phyloP scores from a whole-genome alignment of 805 yeast species.

The Hanseniaspora vineae region DNA sequence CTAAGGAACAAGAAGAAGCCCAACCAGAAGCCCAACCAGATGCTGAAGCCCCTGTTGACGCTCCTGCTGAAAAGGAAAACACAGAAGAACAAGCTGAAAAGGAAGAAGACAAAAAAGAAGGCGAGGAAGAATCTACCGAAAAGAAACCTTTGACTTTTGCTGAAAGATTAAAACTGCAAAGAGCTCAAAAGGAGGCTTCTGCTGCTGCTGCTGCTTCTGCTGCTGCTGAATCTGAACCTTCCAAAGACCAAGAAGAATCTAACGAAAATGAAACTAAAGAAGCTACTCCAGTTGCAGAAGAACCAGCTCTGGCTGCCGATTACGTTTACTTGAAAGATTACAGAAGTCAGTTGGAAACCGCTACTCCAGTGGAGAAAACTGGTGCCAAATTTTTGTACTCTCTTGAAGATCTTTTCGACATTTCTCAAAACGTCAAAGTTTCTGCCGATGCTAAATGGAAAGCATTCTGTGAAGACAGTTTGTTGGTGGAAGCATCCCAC shows the following conservation, averaged over 20 bases:
- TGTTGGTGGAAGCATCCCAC: neutral
- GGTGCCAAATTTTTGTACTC: neutral
- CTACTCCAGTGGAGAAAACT: neutral
- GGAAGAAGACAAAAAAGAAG: constrained; percentile 9
- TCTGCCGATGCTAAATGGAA: neutral
- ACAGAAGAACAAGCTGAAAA: neutral
- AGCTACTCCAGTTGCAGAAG: constrained; percentile 3
- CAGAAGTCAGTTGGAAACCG: neutral
- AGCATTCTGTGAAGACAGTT: neutral
- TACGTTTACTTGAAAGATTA: constrained; percentile 3
- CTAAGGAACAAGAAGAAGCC: too few relatives aligned
- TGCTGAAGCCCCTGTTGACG: too few relatives aligned
- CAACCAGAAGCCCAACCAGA: too few relatives aligned
- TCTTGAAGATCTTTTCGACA: neutral
- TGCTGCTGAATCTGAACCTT: constrained; percentile 10
- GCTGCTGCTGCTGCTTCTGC: constrained; percentile 15
- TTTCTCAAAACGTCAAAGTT: neutral
- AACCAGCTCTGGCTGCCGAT: constrained; percentile 14
- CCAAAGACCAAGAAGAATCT: constrained; percentile 7
- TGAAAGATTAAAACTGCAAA: constrained; percentile 4
- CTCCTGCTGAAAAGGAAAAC: constrained; percentile 1
- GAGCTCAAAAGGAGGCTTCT: constrained; percentile 4
- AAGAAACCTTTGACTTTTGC: constrained; percentile 3
- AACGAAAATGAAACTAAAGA: constrained; percentile 8
- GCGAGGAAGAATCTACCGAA: constrained; percentile 5